phyloP scores from a whole-genome alignment of 2,329 filamentous ascomycete genomes.

The Endocalyx cinctus region DNA sequence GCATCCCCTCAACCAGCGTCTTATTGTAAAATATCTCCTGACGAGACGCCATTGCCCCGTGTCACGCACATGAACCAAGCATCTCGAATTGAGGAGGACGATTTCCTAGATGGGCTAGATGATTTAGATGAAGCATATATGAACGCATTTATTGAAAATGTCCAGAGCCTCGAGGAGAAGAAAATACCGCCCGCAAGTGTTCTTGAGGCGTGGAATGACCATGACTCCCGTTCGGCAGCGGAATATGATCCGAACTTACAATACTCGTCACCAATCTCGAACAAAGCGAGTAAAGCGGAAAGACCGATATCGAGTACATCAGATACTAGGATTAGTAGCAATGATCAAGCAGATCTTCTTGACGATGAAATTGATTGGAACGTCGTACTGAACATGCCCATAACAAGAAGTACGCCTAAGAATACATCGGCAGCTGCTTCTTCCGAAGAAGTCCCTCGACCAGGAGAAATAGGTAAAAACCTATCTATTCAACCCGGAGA shows the following conservation, averaged over 20 bases:
- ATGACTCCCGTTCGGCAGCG: slow-evolving; percentile 28
- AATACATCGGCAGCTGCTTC: slow-evolving; percentile 4
- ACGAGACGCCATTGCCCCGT: too few relatives aligned
- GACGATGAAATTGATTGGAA: slow-evolving; percentile 39
- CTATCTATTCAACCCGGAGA: slow-evolving; percentile 1
- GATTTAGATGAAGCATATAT: slow-evolving; percentile 22
- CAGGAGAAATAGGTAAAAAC: too few relatives aligned
- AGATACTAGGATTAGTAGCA: neutral
- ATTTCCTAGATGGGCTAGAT: too few relatives aligned
- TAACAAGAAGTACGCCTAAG: too few relatives aligned
- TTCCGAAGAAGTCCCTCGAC: slow-evolving; percentile 1
- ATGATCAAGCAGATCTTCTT: slow-evolving; percentile 24
- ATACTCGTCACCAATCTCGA: slow-evolving; percentile 24
- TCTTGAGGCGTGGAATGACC: slow-evolving; percentile 25
- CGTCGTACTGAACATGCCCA: slow-evolving; percentile 9
- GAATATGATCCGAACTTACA: slow-evolving; percentile 34
- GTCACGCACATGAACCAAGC: too few relatives aligned
- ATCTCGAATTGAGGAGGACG: too few relatives aligned
- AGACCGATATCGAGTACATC: neutral
- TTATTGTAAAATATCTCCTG: too few relatives aligned
- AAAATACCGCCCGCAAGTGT: slow-evolving; percentile 29
- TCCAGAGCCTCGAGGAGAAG: slow-evolving; percentile 10
- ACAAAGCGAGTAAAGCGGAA: neutral
- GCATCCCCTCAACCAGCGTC: too few relatives aligned
- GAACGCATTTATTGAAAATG: slow-evolving; percentile 10